Evolutionary conservation across 202 grass and related monocot species (phyloP), one percentile per base, ranked within the genome.

Genomic region (Brachypodium distachyon): DNA sequence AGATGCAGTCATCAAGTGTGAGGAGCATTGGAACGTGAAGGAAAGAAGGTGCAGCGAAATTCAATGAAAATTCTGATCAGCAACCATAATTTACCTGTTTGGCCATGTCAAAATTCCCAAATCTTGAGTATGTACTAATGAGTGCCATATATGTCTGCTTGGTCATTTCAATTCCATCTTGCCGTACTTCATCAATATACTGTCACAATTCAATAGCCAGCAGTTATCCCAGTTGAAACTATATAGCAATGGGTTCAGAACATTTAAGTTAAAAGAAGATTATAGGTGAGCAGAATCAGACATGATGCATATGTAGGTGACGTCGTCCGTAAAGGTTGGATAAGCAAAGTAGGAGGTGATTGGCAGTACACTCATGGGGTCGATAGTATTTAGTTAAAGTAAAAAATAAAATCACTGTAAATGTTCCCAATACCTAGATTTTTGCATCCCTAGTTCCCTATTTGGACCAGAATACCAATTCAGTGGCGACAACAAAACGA

Each of bases 71-170:
- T 11, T 82, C 48, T 76, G 12, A 23, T 81, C 18, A 82, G 83
- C 17, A 14, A 80, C 49, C 44, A 90, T 36, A 55, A 66, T 65
- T 70, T 97, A 97, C 94, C 89, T 97, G 61, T 86, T 94, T 94
- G 57, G 91, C 94, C 89, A 90, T 92, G 63, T 97, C 84, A 75
- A 92, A 97, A 40, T 88, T 84, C 60, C 89, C 87, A 85, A 86
- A 83, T 73, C 90, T 94, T 88, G 87, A 56, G 71, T 90, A 94
- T 63, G 91, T 91, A 50, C 84, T 72, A 84, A 94, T 83, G 42
- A 94, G 82, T 59, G 89, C 62, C 81, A 90, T 88, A 72, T 83
- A 92, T 84, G 86, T 67, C 55, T 84, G 78, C 82, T 76, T 94
- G 19, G 95, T 88, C 77, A 86, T 81, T 79, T 56, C 56, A 78